phyloP scores from a whole-genome alignment of 2,329 filamentous ascomycete species.

The Aspergillus cejpii region DNA sequence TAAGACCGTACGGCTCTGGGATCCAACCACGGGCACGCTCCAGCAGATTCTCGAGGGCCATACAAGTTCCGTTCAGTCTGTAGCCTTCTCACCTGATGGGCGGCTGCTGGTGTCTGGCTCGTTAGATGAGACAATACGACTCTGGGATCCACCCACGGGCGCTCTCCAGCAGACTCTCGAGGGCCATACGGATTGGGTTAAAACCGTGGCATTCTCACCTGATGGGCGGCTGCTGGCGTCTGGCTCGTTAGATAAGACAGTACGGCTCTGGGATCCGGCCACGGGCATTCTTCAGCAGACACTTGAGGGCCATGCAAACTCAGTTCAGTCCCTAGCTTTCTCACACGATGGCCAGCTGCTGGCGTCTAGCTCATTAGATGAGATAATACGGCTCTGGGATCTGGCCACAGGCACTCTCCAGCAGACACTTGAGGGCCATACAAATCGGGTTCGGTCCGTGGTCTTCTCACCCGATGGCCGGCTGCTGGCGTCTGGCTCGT shows the following conservation, averaged over 20 bases:
- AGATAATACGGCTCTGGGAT: slow-evolving; percentile 15
- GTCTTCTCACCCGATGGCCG: slow-evolving; percentile 8
- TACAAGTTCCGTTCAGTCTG: slow-evolving; percentile 1
- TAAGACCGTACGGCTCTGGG: slow-evolving; percentile 3
- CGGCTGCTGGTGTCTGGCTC: not conserved
- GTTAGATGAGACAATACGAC: slow-evolving; percentile 8
- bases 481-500: not conserved
- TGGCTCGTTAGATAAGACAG: slow-evolving; percentile 2
- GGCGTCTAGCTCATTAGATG: slow-evolving; percentile 1
- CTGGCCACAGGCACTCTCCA: not conserved
- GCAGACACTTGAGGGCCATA: slow-evolving; percentile 5
- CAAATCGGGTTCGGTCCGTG: slow-evolving; percentile 2
- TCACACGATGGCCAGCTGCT: slow-evolving; percentile 1
- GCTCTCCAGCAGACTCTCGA: not conserved
- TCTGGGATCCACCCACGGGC: slow-evolving; percentile 9
- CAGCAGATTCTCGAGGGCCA: slow-evolving; percentile 4
- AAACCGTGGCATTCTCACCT: slow-evolving; percentile 8
- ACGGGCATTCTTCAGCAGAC: not conserved
- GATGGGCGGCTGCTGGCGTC: slow-evolving; percentile 3
- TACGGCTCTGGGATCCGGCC: slow-evolving; percentile 14
- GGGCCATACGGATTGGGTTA: slow-evolving; percentile 3
- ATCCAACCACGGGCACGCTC: not conserved
- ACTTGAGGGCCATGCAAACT: slow-evolving; percentile 4
- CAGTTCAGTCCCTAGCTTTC: slow-evolving; percentile 8
- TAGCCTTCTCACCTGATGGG: slow-evolving; percentile 10